Base-by-base conservation (phyloP, 2,329 filamentous ascomycete species). In the Lecanicillium sp. region DNA sequence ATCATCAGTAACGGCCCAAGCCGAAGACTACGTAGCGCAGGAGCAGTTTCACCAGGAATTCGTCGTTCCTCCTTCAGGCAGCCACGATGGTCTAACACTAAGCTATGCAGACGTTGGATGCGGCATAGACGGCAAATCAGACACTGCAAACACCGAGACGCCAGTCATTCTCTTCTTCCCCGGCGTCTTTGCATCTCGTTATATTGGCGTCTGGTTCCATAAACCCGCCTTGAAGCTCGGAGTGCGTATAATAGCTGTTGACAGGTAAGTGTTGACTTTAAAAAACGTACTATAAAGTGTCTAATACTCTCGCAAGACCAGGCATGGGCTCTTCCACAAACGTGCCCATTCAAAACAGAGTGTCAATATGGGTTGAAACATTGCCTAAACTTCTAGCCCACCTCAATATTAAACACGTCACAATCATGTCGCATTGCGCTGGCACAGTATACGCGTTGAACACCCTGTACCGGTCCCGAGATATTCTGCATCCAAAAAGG, bases 401-500 rank as follows among this genome's bases (percentile, higher is more conserved):
- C 33, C 54, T 65, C 4, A 38, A 34, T 22, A 52, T 64, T 28
- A 29, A 40, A 4, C 55, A 60, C 37, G 51, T 61, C 16, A 48
- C 51, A 0, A 33, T 60, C 4, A 46, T 44, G 27, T 50, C 54
- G 22, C 58, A 60, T 37, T 57, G 53, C 38, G 51, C 49, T 29
- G 58, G 58, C 9, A 51, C 55, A 7, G 33, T 60, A 13, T 60
- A 51, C 41, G 47, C 53, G 2, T 42, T 61, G 29, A 57, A 59
- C 38, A 39, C 51, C 2, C 29, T 59, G 18, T 48, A 51, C 29
- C 44, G 50, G 32, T 50, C 43, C 13, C 51, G 55, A 8, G 36
- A 45, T 16, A 33, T 60, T 19, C 43, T 59, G 29, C 28, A 45
- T 16, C 52, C 54, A 0, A 15, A 45, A 9, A 40, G 29, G 12